Evolutionary conservation across 768 basidiomycete genomes (phyloP).

Genomic region (Pulveroboletus frians): DNA sequence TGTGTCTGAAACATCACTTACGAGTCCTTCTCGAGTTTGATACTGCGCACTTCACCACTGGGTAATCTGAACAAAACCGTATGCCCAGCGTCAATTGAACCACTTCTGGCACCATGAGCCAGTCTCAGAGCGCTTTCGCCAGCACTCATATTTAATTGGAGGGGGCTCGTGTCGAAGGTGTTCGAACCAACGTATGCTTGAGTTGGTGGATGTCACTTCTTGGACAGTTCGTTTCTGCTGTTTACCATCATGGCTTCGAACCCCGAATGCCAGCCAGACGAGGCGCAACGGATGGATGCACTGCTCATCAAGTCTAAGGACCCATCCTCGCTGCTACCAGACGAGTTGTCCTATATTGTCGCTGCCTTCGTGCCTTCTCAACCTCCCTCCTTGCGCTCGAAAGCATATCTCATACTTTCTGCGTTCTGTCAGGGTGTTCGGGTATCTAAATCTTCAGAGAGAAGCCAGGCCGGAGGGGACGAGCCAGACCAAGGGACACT

Average conservation of each 20-base stretch:
- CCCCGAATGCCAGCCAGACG: not conserved
- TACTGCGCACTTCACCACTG: slow-evolving; percentile 69
- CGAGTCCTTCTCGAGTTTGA: slow-evolving; percentile 71
- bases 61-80: slow-evolving; percentile 78
- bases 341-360: slow-evolving; percentile 50
- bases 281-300: slow-evolving; percentile 13
- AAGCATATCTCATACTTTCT: slow-evolving; percentile 67
- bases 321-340: slow-evolving; percentile 38
- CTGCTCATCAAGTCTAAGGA: slow-evolving; percentile 34
- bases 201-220: not conserved
- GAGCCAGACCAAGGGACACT: slow-evolving; percentile 45
- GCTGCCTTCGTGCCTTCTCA: slow-evolving; percentile 49
- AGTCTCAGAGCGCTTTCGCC: slow-evolving; percentile 6
- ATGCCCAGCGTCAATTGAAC: slow-evolving; percentile 59
- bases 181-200: not conserved
- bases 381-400: slow-evolving; percentile 46
- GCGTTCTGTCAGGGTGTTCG: slow-evolving; percentile 61
- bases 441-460: slow-evolving; percentile 30
- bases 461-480: slow-evolving; percentile 33
- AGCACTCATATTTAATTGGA: slow-evolving; percentile 13
- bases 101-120: slow-evolving; percentile 10
- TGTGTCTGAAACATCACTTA: slow-evolving; percentile 34
- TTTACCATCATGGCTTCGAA: slow-evolving; percentile 13
- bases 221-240: not conserved
- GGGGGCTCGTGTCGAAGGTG: not conserved